Conservation (phyloP, 805 yeast genomes). For the Blastobotrys peoriensis region DNA sequence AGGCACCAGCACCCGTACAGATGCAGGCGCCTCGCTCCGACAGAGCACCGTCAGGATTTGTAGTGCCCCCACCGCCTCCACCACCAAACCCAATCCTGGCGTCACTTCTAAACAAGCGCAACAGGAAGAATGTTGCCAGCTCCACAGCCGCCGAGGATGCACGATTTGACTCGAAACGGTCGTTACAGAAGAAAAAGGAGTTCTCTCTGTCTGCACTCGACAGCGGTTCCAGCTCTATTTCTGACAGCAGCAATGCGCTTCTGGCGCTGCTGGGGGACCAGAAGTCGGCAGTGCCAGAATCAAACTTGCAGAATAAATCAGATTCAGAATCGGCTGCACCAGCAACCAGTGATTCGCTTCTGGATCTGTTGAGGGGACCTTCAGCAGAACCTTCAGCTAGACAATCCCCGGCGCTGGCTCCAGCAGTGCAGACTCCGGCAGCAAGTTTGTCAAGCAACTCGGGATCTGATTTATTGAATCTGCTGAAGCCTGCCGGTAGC, state of each 20-base stretch:
- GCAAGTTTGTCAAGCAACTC: no score
- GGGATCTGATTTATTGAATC: no score
- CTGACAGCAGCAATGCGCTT: conserved; percentile 3
- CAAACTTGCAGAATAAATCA: neutral
- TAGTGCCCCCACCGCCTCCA: conserved; percentile 16
- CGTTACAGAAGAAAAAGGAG: conserved; percentile 4
- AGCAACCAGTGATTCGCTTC: conserved; percentile 1
- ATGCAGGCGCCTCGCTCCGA: neutral
- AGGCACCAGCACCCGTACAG: neutral
- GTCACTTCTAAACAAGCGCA: conserved; percentile 18
- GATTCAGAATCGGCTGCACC: conserved; percentile 1
- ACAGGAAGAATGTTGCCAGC: neutral
- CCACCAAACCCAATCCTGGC: conserved; percentile 21
- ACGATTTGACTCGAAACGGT: conserved; percentile 8
- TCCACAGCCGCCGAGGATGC: conserved; percentile 1
- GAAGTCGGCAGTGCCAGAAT: neutral
- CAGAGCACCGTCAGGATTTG: neutral
- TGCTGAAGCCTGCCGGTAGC: no score
- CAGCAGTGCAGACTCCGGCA: conserved; percentile 2
- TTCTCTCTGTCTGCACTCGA: conserved; percentile 9
- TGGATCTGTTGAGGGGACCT: no score
- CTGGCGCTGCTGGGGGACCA: conserved; percentile 8
- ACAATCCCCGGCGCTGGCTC: no score
- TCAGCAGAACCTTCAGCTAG: no score
- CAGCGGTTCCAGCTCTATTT: neutral